A percentile compares a stretch with the other conserved stretches of the same genome.
Conservation (phyloP, 345 rosid genomes). For the Brassica juncea region DNA sequence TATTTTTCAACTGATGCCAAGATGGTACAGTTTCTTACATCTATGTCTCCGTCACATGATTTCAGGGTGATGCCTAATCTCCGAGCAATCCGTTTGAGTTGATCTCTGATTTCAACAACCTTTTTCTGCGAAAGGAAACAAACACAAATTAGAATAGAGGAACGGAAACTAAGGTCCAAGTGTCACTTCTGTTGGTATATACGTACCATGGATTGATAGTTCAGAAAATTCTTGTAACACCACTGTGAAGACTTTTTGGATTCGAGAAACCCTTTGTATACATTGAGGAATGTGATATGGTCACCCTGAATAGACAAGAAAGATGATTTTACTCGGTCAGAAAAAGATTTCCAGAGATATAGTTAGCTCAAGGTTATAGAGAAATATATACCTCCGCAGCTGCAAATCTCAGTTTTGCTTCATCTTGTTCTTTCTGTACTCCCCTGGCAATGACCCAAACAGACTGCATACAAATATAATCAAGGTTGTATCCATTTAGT, state of each 20-base stretch:
- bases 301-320: constrained; percentile 69
- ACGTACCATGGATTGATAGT: constrained; percentile 85
- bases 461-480: constrained; percentile 51
- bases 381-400: constrained; percentile 77
- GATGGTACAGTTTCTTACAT: constrained; percentile 42
- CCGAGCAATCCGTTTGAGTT: constrained; percentile 69
- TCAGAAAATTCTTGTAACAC: constrained; percentile 80
- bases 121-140: constrained; percentile 58
- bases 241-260: constrained; percentile 81
- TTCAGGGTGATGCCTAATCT: constrained; percentile 76
- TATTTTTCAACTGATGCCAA: neutral
- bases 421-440: constrained; percentile 80
- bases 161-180: too few species aligned
- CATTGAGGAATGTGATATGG: constrained; percentile 83
- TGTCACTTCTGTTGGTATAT: neutral
- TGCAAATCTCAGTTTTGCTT: constrained; percentile 92
- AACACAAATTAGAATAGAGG: neutral
- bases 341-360: neutral
- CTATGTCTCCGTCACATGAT: constrained; percentile 74
- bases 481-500: constrained; percentile 2
- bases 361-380: constrained; percentile 4
- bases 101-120: constrained; percentile 75
- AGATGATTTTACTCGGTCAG: constrained; percentile 7
- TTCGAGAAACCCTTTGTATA: constrained; percentile 88
- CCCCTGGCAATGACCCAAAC: constrained; percentile 86